These are phyloP conservation scores for Protoeuglena noctilucae DNA, from an alignment of 139 green algal species.

Conservation along the genomic window DNA sequence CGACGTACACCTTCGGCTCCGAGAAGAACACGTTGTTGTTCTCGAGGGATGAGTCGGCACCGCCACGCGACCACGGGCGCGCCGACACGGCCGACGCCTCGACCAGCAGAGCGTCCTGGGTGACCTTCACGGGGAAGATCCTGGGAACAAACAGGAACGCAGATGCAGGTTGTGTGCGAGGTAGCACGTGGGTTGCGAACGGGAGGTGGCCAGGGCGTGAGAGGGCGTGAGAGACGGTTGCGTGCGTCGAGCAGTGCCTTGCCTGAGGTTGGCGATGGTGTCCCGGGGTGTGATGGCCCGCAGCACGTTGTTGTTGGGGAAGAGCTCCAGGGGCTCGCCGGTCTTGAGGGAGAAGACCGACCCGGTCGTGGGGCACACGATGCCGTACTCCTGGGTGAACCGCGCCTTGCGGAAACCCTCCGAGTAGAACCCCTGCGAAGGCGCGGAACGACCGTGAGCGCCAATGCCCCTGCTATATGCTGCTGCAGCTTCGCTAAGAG, in stretches of 20 bases:
- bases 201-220: too few species aligned
- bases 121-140: conserved; percentile 70
- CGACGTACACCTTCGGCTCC: conserved; percentile 72
- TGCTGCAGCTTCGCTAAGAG: too few species aligned
- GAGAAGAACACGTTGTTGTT: conserved; percentile 85
- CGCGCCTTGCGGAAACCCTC: conserved; percentile 86
- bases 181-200: too few species aligned
- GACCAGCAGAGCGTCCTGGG: conserved; percentile 47
- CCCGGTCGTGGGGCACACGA: conserved; percentile 79
- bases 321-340: conserved; percentile 71
- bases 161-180: conserved; percentile 16
- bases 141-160: too few species aligned
- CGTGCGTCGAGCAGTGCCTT: too few species aligned
- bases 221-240: too few species aligned
- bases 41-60: conserved; percentile 66
- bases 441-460: too few species aligned
- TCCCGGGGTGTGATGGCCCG: conserved; percentile 51
- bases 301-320: conserved; percentile 81
- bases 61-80: conserved; percentile 18
- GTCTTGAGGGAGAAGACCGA: conserved; percentile 79
- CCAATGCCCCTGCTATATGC: too few species aligned
- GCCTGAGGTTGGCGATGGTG: conserved; percentile 36
- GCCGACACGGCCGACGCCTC: conserved; percentile 27
- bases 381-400: conserved; percentile 82
- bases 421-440: conserved; percentile 86